Evolutionary conservation across 352 stramenopile species (phyloP).

Genomic region (Thraustochytrium sp.): DNA sequence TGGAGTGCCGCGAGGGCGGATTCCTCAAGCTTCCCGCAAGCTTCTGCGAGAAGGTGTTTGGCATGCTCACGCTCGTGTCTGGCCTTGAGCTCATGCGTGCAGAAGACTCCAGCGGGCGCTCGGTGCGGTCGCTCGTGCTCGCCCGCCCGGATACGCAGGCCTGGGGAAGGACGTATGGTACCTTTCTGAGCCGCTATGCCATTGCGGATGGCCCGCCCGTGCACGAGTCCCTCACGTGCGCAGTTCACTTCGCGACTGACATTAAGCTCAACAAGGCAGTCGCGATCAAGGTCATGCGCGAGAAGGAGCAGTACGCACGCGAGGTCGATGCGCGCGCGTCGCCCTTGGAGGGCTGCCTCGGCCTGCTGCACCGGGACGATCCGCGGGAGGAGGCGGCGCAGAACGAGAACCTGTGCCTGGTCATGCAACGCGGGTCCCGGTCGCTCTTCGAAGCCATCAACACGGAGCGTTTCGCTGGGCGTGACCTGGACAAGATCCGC

Average conservation of each 20-base stretch:
- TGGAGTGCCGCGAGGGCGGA: no score
- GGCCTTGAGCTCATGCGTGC: no score
- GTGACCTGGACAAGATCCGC: neutral
- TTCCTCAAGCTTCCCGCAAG: no score
- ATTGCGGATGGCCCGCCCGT: constrained; percentile 3
- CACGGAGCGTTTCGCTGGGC: constrained; percentile 16
- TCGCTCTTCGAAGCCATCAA: constrained; percentile 37
- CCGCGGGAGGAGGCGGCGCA: neutral
- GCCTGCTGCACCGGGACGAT: neutral
- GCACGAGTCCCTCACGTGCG: constrained; percentile 12
- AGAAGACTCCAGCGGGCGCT: no score
- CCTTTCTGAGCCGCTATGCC: neutral
- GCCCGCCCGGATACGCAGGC: neutral
- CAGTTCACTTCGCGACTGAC: neutral
- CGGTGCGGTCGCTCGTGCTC: neutral
- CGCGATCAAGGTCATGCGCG: constrained; percentile 12
- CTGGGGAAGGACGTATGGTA: neutral
- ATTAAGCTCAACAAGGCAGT: neutral
- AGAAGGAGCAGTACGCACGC: neutral
- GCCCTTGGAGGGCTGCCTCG: neutral
- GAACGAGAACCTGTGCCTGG: neutral
- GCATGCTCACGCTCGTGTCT: no score
- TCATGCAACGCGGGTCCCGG: neutral
- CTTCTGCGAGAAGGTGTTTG: no score
- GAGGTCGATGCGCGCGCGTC: neutral